A percentile compares a stretch with the other conserved stretches of the same genome.
phyloP scores from a whole-genome alignment of 225 moss, liverwort and hornwort genomes.

The Pseudisothecium myosuroides region DNA sequence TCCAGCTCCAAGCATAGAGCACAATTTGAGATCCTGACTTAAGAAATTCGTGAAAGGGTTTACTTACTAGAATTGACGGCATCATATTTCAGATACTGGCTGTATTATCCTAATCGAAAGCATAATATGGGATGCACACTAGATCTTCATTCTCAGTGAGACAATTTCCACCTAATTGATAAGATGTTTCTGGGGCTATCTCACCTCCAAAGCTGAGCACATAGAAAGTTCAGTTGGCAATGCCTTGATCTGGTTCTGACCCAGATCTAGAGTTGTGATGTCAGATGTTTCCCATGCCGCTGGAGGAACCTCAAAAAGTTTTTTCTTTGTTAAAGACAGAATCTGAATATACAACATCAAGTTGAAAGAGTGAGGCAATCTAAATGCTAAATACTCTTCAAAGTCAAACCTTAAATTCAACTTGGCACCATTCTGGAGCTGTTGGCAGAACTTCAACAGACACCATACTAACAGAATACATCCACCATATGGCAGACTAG shows the following conservation, averaged over 20 bases:
- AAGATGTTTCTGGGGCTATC: background rate
- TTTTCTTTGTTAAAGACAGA: constrained; percentile 66
- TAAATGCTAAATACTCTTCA: background rate
- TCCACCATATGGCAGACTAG: background rate
- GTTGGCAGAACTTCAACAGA: background rate
- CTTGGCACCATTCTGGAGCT: background rate
- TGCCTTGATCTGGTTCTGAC: constrained; percentile 62
- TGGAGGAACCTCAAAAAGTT: constrained; percentile 50
- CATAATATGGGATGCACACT: background rate
- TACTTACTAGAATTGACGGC: background rate
- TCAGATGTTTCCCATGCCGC: constrained; percentile 56
- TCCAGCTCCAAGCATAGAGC: background rate
- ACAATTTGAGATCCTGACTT: background rate
- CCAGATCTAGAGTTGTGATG: constrained; percentile 62
- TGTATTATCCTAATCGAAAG: background rate
- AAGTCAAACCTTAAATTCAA: background rate
- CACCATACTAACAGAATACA: background rate
- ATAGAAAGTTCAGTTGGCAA: constrained; percentile 62
- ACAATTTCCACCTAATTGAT: background rate
- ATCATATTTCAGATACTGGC: background rate
- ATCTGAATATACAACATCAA: constrained; percentile 19
- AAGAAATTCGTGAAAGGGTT: background rate
- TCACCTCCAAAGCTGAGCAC: constrained; percentile 72
- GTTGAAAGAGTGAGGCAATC: background rate
- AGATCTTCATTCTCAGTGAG: background rate